Evolutionary conservation across 1,139 yeast genomes (phyloP), one percentile per base, ranked within the genome.

Genomic region (Debaryomycetaceae sp.): DNA sequence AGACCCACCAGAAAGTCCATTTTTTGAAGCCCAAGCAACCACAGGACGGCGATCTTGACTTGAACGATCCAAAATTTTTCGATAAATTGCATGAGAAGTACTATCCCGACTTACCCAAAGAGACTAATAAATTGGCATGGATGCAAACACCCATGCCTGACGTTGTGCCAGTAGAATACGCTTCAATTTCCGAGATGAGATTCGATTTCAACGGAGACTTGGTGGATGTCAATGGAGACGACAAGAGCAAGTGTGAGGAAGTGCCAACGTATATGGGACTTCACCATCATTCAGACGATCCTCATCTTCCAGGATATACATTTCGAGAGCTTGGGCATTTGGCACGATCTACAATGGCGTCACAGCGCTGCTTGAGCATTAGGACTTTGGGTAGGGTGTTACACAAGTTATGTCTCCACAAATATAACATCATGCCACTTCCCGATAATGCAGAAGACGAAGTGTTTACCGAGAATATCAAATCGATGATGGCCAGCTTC

Each of bases 281-380:
- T 23, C 97, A 90, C 57, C 98, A 93, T 60, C 99, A 93, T 62
- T 79, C 97, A 0, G 89, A 86, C 23, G 82, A 84, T 45, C 97
- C 98, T 0, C 83, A 84, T 39, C 73, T 91, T 45, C 96, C 99
- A 0, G 99, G 99, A 0, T 93, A 93, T 62, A 90, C 98, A 0
- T 63, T 93, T 23, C 72, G 80, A 1, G 99, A 93, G 59, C 72
- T 93, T 42, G 86, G 87, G 0, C 95, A 86, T 55, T 75, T 89
- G 44, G 71, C 91, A 3, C 72, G 97, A 51, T 88, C 97, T 1
- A 80, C 86, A 0, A 80, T 86, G 44, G 81, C 96, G 1, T 83
- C 95, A 0, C 99, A 93, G 63, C 72, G 98, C 43, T 81, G 95
- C 49, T 76, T 93, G 22, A 90, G 97, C 23, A 83, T 91, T 35